Conservation (phyloP, 1,284 basidiomycete genomes). For the Rhodotorula sp. region DNA sequence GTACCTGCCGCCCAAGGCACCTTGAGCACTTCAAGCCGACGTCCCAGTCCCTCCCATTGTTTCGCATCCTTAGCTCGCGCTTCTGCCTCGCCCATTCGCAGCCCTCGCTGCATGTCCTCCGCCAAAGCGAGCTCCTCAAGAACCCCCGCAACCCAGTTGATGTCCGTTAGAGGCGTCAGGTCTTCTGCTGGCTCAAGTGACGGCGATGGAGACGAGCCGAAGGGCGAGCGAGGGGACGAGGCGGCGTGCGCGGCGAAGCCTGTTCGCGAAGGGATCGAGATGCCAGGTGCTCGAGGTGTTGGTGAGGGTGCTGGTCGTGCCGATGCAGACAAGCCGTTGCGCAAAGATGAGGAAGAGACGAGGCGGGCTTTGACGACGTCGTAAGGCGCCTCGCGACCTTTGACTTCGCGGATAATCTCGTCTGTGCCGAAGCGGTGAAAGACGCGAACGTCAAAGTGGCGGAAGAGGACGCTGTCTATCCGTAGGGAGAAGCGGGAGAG, state of each 20-base stretch:
- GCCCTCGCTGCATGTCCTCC: conserved; percentile 1
- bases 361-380: conserved; percentile 11
- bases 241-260: background rate
- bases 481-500: conserved; percentile 88
- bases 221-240: background rate
- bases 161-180: conserved; percentile 82
- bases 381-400: conserved; percentile 87
- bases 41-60: conserved; percentile 18
- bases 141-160: conserved; percentile 76
- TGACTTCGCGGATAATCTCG: conserved; percentile 71
- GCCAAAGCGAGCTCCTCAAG: conserved; percentile 50
- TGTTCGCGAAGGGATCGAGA: background rate
- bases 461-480: conserved; percentile 92
- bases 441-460: conserved; percentile 82
- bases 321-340: background rate
- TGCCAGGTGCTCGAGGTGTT: background rate
- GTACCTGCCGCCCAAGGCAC: background rate
- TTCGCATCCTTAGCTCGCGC: background rate
- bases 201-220: background rate
- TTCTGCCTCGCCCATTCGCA: background rate
- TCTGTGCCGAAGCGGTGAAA: conserved; percentile 71
- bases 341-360: background rate
- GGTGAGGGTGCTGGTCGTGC: background rate
- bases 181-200: conserved; percentile 61
- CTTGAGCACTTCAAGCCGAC: conserved; percentile 13